phyloP scores from a whole-genome alignment of 1,139 yeast genomes.

The Blastobotrys proliferans region DNA sequence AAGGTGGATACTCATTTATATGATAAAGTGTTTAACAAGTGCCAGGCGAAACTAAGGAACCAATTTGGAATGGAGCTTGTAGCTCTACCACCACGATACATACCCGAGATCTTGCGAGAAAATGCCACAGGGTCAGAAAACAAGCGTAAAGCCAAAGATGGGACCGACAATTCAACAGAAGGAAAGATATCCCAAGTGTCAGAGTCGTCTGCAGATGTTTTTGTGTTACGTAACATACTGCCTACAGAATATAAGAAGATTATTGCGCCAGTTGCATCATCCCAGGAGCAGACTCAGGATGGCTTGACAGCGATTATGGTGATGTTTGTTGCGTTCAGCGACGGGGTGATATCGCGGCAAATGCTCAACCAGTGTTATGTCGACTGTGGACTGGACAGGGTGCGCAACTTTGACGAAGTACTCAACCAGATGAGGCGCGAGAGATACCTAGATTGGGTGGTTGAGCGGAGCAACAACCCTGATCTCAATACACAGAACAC shows the following conservation, averaged over 20 bases:
- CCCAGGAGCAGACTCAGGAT: constrained; percentile 2
- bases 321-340: constrained; percentile 9
- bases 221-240: constrained; percentile 5
- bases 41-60: constrained; percentile 6
- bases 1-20: constrained; percentile 1
- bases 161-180: constrained; percentile 4
- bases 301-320: constrained; percentile 5
- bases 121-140: constrained; percentile 4
- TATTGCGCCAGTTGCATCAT: neutral
- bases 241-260: constrained; percentile 3
- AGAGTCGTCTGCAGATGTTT: constrained; percentile 7
- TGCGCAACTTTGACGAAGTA: constrained; percentile 2
- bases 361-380: neutral
- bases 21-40: neutral
- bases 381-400: neutral
- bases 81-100: constrained; percentile 6
- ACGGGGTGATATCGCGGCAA: constrained; percentile 7
- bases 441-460: constrained; percentile 7
- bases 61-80: constrained; percentile 13
- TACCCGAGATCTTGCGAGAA: constrained; percentile 9
- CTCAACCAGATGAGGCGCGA: constrained; percentile 8
- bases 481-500: neutral
- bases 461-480: neutral
- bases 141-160: neutral
- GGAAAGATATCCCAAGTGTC: neutral